A percentile compares a stretch with the other conserved stretches of the same genome.
Evolutionary conservation across 1,284 basidiomycete genomes (phyloP).

Genomic region (Schizophyllum commune): DNA sequence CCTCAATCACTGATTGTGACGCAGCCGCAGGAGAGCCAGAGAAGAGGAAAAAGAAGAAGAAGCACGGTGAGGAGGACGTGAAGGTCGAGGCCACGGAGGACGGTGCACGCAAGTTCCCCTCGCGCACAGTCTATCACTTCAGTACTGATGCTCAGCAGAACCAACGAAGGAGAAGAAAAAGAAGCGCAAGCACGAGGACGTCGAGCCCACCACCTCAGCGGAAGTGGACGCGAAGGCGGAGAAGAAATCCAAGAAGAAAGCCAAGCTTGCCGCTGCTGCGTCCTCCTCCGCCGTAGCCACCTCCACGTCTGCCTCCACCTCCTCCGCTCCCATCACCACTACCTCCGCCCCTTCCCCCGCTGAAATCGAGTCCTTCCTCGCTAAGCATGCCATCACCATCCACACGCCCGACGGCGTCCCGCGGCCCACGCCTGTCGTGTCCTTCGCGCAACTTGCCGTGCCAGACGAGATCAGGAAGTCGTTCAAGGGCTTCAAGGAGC

Average conservation of each 20-base stretch:
- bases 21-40: slow-evolving; percentile 9
- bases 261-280: background rate
- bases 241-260: slow-evolving; percentile 23
- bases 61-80: slow-evolving; percentile 16
- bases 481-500: slow-evolving; percentile 71
- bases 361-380: slow-evolving; percentile 58
- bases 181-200: slow-evolving; percentile 24
- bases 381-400: slow-evolving; percentile 70
- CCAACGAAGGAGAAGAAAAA: slow-evolving; percentile 13
- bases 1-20: background rate
- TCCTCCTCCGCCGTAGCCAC: slow-evolving; percentile 11
- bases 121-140: background rate
- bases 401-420: slow-evolving; percentile 39
- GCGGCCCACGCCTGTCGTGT: slow-evolving; percentile 62
- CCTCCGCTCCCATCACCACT: slow-evolving; percentile 16
- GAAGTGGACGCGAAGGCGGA: slow-evolving; percentile 11
- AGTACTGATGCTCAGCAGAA: slow-evolving; percentile 3
- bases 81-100: background rate
- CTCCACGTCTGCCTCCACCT: slow-evolving; percentile 4
- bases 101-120: background rate
- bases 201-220: slow-evolving; percentile 7
- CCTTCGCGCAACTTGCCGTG: slow-evolving; percentile 72
- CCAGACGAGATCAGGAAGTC: slow-evolving; percentile 54
- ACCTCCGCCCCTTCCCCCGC: slow-evolving; percentile 22
- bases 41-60: slow-evolving; percentile 21